Base-by-base conservation (phyloP, 2,329 filamentous ascomycete genomes). In the Sclerotinia minor region DNA sequence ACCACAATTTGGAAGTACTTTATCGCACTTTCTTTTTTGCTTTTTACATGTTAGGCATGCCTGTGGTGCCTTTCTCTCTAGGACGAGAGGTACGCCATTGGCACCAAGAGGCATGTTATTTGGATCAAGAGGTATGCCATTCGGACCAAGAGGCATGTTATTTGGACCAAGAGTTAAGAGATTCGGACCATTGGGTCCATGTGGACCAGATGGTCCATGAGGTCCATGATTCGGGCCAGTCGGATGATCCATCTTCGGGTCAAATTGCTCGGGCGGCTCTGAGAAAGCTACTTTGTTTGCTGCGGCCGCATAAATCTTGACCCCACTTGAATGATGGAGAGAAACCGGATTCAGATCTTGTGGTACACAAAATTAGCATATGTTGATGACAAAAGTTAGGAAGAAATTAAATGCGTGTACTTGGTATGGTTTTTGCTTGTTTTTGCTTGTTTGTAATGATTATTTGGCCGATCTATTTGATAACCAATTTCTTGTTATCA, bases 11-110 rank as follows among this genome's bases (percentile, higher is more conserved):
- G 83, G 83, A 1, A 85, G 71, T 5, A 71, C 72, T 75, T 85
- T 85, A 78, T 83, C 80, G 73, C 83, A 85, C 77, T 80, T 82
- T 54, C 83, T 78, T 76, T 85, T 85, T 73, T 84, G 80, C 69
- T 79, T 80, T 47, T 79, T 76, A 72, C 81, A 83, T 41, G 79
- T 76, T 54, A 77, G 70, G 71, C 81, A 83, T 67, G 81, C 81
- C 74, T 81, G 79, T 21, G 75, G 70, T 24, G 81, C 79, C 66
- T 75, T 78, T 32, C 63, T 71, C 11, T 68, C 45, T 41, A 41
- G 38, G 38, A 41, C 15, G 26, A 57, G 53, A 57, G 32, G 53
- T 11, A 57, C 24, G 32, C 53, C 53, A 57, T 38, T 55, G 11
- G 53, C 32, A 21, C 52, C 52, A 54, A 19, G 17, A 5, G 26